Evolutionary conservation across 768 basidiomycete species (phyloP), one percentile per base, ranked within the genome.

Genomic region (Calocybe cyanea): DNA sequence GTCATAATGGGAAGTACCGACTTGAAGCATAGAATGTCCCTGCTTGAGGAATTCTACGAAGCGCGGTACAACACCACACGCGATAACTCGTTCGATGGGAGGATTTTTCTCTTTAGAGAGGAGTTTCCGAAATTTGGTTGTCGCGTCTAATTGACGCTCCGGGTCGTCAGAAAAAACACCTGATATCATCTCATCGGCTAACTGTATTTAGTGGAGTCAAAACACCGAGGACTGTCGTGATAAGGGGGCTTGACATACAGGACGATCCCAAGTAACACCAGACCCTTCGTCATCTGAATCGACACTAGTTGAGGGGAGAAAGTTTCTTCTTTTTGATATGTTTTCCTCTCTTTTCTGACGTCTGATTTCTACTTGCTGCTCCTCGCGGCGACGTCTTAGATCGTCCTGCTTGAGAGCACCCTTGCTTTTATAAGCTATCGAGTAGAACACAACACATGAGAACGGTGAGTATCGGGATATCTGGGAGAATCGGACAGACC

Each of bases 41-140:
- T 69, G 77, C 56, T 80, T 77, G 54, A 99, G 72, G 69, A 99
- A 98, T 65, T 96, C 85, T 36, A 99, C 96, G 57, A 99, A 98
- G 48, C 95, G 89, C 50, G 92, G 88, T 31, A 99, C 92, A 33
- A 99, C 96, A 46, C 92, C 89, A 66, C 93, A 96, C 57, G 93
- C 91, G 64, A 95, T 98, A 56, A 99, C 96, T 65, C 85, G 83
- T 66, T 99, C 96, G 63, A 99, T 99, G 15, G 95, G 96, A 38
- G 96, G 96, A 65, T 97, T 99, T 75, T 94, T 95, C 73, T 99
- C 96, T 72, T 99, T 99, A 55, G 94, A 97, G 53, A 99, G 81
- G 32, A 99, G 78, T 71, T 97, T 99, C 59, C 96, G 86, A 77
- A 98, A 98, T 70, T 90, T 95, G 62, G 92, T 97, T 14, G 96